phyloP scores from a whole-genome alignment of 805 yeast genomes.

The Lachancea lanzarotensis region DNA sequence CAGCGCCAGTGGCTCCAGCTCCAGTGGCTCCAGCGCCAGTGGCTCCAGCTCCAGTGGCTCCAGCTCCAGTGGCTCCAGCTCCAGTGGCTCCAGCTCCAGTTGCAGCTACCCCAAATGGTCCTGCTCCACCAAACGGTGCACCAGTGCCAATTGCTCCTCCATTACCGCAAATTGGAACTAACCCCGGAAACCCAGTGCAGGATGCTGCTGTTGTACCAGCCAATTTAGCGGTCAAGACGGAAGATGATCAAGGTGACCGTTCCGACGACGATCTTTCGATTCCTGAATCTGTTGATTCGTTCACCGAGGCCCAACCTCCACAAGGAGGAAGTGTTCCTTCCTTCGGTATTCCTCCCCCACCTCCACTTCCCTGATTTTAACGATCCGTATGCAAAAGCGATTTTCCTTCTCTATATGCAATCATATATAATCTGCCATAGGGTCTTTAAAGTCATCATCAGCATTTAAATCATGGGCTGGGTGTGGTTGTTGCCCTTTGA shows the following conservation, averaged over 20 bases:
- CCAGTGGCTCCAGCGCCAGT: conserved; percentile 15
- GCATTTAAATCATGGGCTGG: conserved; percentile 6
- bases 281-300: conserved; percentile 33
- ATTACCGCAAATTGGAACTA: conserved; percentile 23
- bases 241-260: conserved; percentile 10
- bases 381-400: background rate
- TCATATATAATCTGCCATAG: conserved; percentile 30
- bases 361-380: conserved; percentile 21
- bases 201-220: background rate
- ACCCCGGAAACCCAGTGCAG: background rate
- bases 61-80: conserved; percentile 16
- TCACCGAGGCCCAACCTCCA: conserved; percentile 13
- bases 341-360: conserved; percentile 30
- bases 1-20: conserved; percentile 7
- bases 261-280: conserved; percentile 30
- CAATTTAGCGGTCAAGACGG: background rate
- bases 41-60: conserved; percentile 12
- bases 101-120: conserved; percentile 12
- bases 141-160: conserved; percentile 41
- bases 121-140: conserved; percentile 15
- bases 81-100: conserved; percentile 15
- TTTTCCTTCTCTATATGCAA: conserved; percentile 6
- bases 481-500: background rate
- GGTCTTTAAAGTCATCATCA: conserved; percentile 34
- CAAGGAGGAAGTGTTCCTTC: conserved; percentile 11